Evolutionary conservation across 2,329 filamentous ascomycete genomes (phyloP).

Genomic region (Paraconiothyrium brasiliense): DNA sequence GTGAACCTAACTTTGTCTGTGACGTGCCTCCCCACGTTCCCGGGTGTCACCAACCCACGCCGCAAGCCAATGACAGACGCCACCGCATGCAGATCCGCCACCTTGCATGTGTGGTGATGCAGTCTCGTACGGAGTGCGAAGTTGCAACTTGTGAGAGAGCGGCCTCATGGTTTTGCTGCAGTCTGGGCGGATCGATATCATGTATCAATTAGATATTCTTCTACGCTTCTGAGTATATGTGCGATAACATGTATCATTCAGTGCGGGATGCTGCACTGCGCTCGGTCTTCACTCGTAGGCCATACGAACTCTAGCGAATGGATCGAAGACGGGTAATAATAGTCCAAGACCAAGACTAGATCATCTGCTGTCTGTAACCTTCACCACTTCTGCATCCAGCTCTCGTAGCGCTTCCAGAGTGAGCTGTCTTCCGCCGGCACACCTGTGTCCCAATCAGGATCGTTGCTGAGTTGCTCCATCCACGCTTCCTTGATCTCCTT

Average conservation of each 20-base stretch:
- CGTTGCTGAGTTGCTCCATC: slow-evolving; percentile 23
- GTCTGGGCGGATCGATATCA: too few relatives aligned
- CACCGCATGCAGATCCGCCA: background rate
- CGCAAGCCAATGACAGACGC: background rate
- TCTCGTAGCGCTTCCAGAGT: slow-evolving; percentile 19
- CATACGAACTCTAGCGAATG: too few relatives aligned
- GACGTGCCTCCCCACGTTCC: background rate
- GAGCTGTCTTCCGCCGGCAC: slow-evolving; percentile 15
- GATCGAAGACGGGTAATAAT: too few relatives aligned
- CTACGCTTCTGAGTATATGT: too few relatives aligned
- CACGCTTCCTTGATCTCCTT: slow-evolving; percentile 18
- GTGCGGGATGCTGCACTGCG: too few relatives aligned
- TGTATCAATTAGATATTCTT: too few relatives aligned
- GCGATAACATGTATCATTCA: too few relatives aligned
- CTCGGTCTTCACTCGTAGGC: too few relatives aligned
- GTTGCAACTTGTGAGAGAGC: too few relatives aligned
- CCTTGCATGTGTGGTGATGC: background rate
- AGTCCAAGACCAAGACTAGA: too few relatives aligned
- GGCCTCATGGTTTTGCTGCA: too few relatives aligned
- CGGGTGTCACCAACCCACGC: background rate
- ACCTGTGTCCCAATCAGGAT: slow-evolving; percentile 22
- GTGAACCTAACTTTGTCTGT: background rate
- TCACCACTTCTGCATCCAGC: background rate
- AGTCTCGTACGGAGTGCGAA: background rate
- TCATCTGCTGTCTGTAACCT: background rate